phyloP scores from a whole-genome alignment of 2,329 filamentous ascomycete species.

The Samsoniella hepiali region DNA sequence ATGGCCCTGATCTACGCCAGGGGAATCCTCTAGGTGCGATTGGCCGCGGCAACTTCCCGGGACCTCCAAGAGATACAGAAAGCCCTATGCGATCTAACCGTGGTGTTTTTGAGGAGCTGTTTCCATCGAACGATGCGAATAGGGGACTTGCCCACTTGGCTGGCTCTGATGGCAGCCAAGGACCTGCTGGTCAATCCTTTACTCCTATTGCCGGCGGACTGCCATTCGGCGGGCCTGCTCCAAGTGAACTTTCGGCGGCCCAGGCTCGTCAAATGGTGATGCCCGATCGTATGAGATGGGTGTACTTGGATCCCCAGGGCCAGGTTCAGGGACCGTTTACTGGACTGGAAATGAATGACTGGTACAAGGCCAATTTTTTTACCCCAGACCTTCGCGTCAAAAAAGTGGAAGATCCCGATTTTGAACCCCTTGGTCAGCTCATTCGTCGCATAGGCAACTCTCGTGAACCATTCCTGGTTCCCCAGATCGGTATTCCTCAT shows the following conservation, averaged over 20 bases:
- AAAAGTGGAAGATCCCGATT: conserved; percentile 89
- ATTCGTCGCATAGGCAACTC: conserved; percentile 97
- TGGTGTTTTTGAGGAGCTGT: conserved; percentile 55
- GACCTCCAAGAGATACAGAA: conserved; percentile 54
- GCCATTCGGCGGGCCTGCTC: conserved; percentile 35
- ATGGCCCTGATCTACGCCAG: conserved; percentile 57
- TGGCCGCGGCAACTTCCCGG: conserved; percentile 57
- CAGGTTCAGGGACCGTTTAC: conserved; percentile 93
- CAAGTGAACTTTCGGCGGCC: conserved; percentile 53
- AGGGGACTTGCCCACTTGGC: conserved; percentile 31
- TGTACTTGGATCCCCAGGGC: conserved; percentile 92
- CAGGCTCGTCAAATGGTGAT: conserved; percentile 93
- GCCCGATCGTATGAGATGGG: conserved; percentile 98
- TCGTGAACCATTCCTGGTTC: conserved; percentile 93
- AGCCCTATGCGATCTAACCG: conserved; percentile 56
- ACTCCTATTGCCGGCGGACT: conserved; percentile 35
- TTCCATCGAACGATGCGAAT: conserved; percentile 35
- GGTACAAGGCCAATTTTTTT: conserved; percentile 99
- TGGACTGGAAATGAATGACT: conserved; percentile 98
- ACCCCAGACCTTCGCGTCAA: conserved; percentile 91
- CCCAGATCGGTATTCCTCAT: conserved; percentile 92
- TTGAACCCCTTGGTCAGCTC: conserved; percentile 90
- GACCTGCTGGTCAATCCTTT: conserved; percentile 29
- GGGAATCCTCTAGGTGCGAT: conserved; percentile 64
- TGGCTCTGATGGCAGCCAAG: conserved; percentile 11